These are phyloP conservation scores for Noccaea bulbosa DNA, from an alignment of 345 rosid species.

Conservation along the genomic window DNA sequence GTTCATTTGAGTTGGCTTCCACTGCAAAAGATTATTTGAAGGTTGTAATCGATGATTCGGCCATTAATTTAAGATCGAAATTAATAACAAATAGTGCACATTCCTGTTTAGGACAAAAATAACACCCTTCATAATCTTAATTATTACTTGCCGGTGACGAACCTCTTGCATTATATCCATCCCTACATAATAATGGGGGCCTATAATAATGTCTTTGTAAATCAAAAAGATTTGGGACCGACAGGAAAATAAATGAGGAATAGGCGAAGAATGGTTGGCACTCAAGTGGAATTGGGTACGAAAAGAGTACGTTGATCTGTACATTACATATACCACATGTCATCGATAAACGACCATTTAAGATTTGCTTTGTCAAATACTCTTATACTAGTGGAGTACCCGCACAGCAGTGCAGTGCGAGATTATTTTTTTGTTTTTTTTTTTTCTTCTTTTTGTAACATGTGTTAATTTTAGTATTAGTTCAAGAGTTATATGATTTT, in stretches of 20 bases:
- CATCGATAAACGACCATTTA: conserved; percentile 13
- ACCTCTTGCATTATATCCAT: conserved; percentile 28
- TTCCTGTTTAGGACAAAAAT: conserved; percentile 4
- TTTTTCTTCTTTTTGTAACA: no score
- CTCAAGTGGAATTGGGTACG: conserved; percentile 43
- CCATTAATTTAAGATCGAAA: conserved; percentile 5
- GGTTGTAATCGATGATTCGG: background rate
- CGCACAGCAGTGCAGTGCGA: no score
- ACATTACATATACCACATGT: conserved; percentile 36
- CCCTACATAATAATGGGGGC: conserved; percentile 22
- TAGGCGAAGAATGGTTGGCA: conserved; percentile 43
- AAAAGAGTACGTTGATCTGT: conserved; percentile 41
- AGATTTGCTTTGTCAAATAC: conserved; percentile 14
- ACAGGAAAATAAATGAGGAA: conserved; percentile 39
- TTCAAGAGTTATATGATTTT: no score
- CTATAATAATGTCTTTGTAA: no score
- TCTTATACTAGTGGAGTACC: no score
- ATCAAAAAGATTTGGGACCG: conserved; percentile 25
- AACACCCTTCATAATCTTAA: background rate
- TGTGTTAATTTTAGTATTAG: no score
- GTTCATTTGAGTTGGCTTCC: conserved; percentile 1
- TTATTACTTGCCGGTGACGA: conserved; percentile 28
- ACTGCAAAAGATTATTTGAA: conserved; percentile 4
- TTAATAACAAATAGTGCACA: background rate
- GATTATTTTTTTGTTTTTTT: no score